Conservation (phyloP, 768 basidiomycete genomes). For the Galerina sulciceps region DNA sequence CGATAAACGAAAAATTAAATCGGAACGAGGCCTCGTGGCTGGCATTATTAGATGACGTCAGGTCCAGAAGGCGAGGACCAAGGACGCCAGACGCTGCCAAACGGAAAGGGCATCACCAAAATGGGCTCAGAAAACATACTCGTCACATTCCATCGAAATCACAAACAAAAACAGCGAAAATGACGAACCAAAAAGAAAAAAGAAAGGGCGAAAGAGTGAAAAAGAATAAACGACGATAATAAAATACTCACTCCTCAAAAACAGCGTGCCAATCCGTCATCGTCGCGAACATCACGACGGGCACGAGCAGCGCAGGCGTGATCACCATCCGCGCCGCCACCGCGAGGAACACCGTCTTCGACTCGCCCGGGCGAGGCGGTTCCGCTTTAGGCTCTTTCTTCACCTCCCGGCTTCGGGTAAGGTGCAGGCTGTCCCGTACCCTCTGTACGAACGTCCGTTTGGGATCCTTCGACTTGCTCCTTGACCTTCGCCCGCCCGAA, state of each 20-base stretch:
- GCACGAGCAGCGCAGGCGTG: slow-evolving; percentile 78
- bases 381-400: background rate
- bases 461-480: background rate
- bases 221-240: no score
- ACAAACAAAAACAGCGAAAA: background rate
- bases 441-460: background rate
- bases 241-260: slow-evolving; percentile 71
- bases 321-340: slow-evolving; percentile 88
- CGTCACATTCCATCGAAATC: background rate
- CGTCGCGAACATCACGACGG: slow-evolving; percentile 70
- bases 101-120: no score
- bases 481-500: background rate
- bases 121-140: no score
- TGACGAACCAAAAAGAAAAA: background rate
- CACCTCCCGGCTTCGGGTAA: slow-evolving; percentile 54
- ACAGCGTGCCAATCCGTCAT: slow-evolving; percentile 60
- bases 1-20: slow-evolving; percentile 1
- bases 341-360: slow-evolving; percentile 80
- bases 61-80: no score
- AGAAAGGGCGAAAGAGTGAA: background rate
- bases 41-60: no score
- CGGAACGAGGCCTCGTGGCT: no score
- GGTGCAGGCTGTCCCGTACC: no score
- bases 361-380: slow-evolving; percentile 64
- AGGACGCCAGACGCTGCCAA: no score